Conservation (phyloP, 169 alveolate genomes). For the Plasmodium fragile region DNA sequence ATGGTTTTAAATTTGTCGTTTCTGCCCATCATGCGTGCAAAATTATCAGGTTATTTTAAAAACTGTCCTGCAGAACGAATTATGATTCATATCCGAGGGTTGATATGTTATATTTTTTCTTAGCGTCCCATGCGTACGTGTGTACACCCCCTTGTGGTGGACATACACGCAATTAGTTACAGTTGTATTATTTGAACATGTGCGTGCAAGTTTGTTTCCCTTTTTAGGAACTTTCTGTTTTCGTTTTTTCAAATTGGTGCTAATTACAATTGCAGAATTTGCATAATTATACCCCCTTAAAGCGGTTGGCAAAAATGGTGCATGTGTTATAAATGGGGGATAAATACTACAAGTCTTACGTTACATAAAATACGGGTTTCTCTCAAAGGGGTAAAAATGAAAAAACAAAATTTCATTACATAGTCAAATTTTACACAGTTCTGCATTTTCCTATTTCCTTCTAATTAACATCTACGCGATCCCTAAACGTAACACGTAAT, state of each 20-base stretch:
- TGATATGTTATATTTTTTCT: background rate
- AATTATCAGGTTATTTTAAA: background rate
- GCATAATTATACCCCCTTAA: background rate
- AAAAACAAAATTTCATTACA: background rate
- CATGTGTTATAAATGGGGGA: background rate
- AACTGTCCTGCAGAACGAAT: slow-evolving; percentile 1
- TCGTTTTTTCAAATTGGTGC: background rate
- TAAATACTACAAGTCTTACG: background rate
- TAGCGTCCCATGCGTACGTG: background rate
- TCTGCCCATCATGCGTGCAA: background rate
- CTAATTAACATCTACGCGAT: background rate
- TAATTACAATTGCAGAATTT: background rate
- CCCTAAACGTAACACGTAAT: background rate
- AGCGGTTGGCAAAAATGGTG: background rate
- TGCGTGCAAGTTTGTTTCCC: background rate
- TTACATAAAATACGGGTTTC: background rate
- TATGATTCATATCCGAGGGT: background rate
- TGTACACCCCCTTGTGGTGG: background rate
- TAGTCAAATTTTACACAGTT: background rate
- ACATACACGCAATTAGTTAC: background rate
- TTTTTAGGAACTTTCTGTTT: background rate
- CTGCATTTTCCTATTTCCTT: background rate
- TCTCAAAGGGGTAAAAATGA: background rate
- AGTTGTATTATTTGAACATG: slow-evolving; percentile 1
- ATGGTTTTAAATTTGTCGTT: background rate